phyloP scores from a whole-genome alignment of 2,329 filamentous ascomycete species.

The Colletotrichum plurivorum region DNA sequence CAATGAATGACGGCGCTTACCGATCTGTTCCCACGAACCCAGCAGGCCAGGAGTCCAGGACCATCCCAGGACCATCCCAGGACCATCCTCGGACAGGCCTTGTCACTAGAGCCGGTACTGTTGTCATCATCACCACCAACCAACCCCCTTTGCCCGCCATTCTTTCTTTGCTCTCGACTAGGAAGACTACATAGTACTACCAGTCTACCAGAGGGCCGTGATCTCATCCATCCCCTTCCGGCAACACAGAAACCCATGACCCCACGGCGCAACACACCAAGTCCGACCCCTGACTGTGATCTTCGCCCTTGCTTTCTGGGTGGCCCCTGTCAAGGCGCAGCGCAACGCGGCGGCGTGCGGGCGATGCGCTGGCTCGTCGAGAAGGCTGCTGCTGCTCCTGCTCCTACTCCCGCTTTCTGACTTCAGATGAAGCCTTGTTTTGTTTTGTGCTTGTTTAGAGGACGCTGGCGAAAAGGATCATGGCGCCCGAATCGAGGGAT shows the following conservation, averaged over 20 bases:
- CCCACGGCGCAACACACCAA: constrained; percentile 1
- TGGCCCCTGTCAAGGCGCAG: constrained; percentile 28
- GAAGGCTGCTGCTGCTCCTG: constrained; percentile 26
- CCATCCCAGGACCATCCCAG: background rate
- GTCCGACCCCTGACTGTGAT: constrained; percentile 36
- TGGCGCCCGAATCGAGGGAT: constrained; percentile 37
- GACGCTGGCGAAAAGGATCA: constrained; percentile 30
- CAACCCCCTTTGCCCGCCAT: background rate
- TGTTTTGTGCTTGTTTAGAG: constrained; percentile 39
- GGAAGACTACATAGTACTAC: too few relatives aligned
- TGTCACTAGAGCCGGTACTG: background rate
- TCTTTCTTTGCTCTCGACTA: constrained; percentile 6
- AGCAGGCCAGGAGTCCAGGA: too few relatives aligned
- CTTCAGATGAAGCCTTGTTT: constrained; percentile 39
- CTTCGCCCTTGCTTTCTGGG: constrained; percentile 17
- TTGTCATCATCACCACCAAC: background rate
- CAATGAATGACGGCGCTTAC: constrained; percentile 30
- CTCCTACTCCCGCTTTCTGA: constrained; percentile 16
- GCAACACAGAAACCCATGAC: constrained; percentile 3
- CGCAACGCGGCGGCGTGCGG: background rate
- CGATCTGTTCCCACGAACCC: background rate
- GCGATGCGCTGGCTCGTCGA: constrained; percentile 36
- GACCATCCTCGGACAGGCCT: constrained; percentile 9
- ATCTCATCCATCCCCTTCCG: constrained; percentile 28
- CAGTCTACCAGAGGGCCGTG: background rate